phyloP scores from a whole-genome alignment of 2,329 filamentous ascomycete species.

The Zymoseptoria pseudotritici region DNA sequence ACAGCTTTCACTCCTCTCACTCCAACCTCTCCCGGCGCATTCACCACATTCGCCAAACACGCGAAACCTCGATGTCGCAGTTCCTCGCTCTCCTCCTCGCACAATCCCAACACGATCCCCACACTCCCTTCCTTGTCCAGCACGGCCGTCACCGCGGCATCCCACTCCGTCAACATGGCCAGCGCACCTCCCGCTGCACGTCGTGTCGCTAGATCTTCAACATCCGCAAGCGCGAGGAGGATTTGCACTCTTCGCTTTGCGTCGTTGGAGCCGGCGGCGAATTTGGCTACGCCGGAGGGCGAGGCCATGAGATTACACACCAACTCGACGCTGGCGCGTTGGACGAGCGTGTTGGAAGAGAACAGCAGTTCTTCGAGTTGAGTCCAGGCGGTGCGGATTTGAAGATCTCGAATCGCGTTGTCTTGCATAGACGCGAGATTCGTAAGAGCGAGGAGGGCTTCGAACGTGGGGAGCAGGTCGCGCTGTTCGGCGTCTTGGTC shows the following conservation, averaged over 20 bases:
- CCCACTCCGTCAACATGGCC: conserved; percentile 73
- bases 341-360: conserved; percentile 64
- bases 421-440: conserved; percentile 77
- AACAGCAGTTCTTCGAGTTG: conserved; percentile 80
- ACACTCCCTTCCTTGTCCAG: conserved; percentile 64
- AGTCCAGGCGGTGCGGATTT: conserved; percentile 67
- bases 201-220: conserved; percentile 71
- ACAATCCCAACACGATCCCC: conserved; percentile 71
- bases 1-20: conserved; percentile 53
- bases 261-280: conserved; percentile 58
- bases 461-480: conserved; percentile 82
- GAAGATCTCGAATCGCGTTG: conserved; percentile 53
- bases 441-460: conserved; percentile 82
- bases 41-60: conserved; percentile 55
- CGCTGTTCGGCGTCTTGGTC: conserved; percentile 53
- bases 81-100: conserved; percentile 60
- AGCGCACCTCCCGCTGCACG: conserved; percentile 82
- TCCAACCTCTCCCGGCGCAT: conserved; percentile 59
- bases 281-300: conserved; percentile 59
- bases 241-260: conserved; percentile 72
- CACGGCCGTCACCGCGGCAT: conserved; percentile 64
- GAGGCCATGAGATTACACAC: conserved; percentile 81
- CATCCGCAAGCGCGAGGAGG: conserved; percentile 78
- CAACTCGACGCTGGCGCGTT: conserved; percentile 78
- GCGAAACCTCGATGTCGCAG: conserved; percentile 67